A percentile compares a stretch with the other conserved stretches of the same genome.
Conservation (phyloP, 352 stramenopile species). For the Globisporangium barbulae region DNA sequence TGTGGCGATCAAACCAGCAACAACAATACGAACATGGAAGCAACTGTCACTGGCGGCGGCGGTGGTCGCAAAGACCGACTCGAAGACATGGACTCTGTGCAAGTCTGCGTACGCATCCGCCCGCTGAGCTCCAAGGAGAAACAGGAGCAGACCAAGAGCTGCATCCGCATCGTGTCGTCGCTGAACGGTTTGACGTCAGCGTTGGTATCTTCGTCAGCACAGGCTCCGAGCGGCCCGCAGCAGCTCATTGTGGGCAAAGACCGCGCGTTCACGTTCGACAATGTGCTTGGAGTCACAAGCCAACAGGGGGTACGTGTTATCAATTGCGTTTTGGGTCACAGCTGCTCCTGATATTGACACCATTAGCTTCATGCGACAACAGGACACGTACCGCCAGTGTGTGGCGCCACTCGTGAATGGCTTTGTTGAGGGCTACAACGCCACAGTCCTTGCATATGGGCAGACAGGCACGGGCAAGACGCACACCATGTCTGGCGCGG, state of each 20-base stretch:
- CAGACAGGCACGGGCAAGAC: conserved; percentile 94
- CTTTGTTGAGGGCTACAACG: conserved; percentile 85
- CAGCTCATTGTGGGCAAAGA: conserved; percentile 84
- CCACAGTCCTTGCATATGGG: conserved; percentile 79
- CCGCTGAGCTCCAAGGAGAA: conserved; percentile 64
- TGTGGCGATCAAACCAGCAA: background rate
- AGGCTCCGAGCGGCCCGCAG: conserved; percentile 26
- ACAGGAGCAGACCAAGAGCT: conserved; percentile 72
- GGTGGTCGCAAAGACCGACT: conserved; percentile 20
- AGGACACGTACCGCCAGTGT: conserved; percentile 70
- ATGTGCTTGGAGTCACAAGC: conserved; percentile 73
- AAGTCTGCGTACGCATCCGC: conserved; percentile 75
- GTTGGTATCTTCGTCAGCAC: conserved; percentile 19
- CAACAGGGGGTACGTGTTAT: conserved; percentile 46
- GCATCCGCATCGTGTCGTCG: conserved; percentile 55
- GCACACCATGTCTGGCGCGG: conserved; percentile 90
- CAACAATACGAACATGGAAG: background rate
- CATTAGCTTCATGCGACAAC: background rate
- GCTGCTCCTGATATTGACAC: background rate
- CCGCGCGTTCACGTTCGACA: conserved; percentile 88
- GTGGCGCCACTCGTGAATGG: conserved; percentile 67
- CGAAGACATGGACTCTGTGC: conserved; percentile 55
- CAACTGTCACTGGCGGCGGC: background rate
- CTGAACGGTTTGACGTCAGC: conserved; percentile 38
- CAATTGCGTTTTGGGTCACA: background rate